Percentiles rank a stretch among this genome's conserved stretches.
phyloP scores from a whole-genome alignment of 768 basidiomycete genomes.

The Suillus alpinus region DNA sequence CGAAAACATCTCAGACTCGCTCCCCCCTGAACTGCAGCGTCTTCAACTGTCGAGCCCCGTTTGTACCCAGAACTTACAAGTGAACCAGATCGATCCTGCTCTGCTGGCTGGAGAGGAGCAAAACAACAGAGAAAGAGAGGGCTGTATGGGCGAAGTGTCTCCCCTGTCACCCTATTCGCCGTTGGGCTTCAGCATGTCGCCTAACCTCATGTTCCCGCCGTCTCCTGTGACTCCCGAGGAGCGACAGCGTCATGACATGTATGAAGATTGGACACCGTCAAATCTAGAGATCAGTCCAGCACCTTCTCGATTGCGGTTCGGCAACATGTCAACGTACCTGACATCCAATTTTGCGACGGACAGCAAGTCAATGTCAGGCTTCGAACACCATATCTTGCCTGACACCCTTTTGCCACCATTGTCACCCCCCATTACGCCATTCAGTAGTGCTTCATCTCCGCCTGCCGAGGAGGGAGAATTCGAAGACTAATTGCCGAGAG shows the following conservation, averaged over 20 bases:
- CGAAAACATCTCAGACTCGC: conserved; percentile 8
- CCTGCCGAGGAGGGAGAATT: neutral
- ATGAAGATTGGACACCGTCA: neutral
- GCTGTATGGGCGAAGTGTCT: neutral
- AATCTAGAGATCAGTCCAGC: neutral
- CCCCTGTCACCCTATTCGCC: neutral
- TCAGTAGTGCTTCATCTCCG: neutral
- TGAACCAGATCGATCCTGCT: conserved; percentile 26
- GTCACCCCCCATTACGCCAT: neutral
- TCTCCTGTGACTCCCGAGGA: neutral
- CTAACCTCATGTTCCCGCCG: neutral
- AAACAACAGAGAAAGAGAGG: neutral
- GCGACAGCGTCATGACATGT: neutral
- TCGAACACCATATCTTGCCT: neutral
- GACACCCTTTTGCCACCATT: neutral
- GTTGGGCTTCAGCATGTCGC: neutral
- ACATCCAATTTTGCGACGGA: neutral
- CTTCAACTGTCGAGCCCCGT: conserved; percentile 18
- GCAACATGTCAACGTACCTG: neutral
- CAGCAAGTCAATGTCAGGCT: neutral
- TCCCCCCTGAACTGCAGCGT: conserved; percentile 21
- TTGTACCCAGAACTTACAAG: neutral
- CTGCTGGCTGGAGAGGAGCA: conserved; percentile 20
- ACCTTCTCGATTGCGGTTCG: neutral
- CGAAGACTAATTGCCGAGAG: neutral